Evolutionary conservation across 495 filamentous ascomycete species (phyloP), one percentile per base, ranked within the genome.

Genomic region (Thozetella sp.): DNA sequence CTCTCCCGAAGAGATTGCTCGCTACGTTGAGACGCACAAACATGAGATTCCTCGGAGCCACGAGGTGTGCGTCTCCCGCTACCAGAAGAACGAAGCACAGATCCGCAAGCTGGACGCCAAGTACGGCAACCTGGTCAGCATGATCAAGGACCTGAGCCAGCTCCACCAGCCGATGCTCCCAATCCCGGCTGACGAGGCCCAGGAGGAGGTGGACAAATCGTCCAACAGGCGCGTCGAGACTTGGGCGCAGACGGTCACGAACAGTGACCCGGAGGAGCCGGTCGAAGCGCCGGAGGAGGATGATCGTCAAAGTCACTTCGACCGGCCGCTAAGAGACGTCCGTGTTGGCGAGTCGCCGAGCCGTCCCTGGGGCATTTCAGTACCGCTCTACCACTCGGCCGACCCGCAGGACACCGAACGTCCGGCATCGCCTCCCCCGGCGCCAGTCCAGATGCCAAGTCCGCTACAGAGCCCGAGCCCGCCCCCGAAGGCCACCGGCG

Each of bases 31-130:
- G 70, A 89, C 85, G 22, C 93, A 97, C 76, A 97, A 96, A 70
- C 93, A 97, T 66, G 90, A 96, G 63, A 85, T 97, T 25, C 93
- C 93, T 2, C 81, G 93, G 58, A 95, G 91, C 64, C 93, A 97
- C 72, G 92, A 93, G 60, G 86, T 97, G 20, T 97, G 93, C 69
- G 90, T 97, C 56, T 85, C 88, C 62, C 85, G 93, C 40, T 96
- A 93, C 71, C 92, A 96, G 69, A 85, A 83, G 67, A 93, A 93
- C 67, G 86, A 90, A 25, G 83, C 89, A 59, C 89, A 90, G 59
- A 92, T 96, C 64, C 85, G 85, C 56, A 88, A 93, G 66, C 78
- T 97, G 24, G 93, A 97, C 67, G 91, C 90, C 43, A 97, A 97
- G 65, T 97, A 97, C 63, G 93, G 92, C 2, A 92, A 86, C 65